Percentiles rank a stretch among this genome's conserved stretches.
Conservation (phyloP, 2,329 filamentous ascomycete species). For the Calonectria henricotiae region DNA sequence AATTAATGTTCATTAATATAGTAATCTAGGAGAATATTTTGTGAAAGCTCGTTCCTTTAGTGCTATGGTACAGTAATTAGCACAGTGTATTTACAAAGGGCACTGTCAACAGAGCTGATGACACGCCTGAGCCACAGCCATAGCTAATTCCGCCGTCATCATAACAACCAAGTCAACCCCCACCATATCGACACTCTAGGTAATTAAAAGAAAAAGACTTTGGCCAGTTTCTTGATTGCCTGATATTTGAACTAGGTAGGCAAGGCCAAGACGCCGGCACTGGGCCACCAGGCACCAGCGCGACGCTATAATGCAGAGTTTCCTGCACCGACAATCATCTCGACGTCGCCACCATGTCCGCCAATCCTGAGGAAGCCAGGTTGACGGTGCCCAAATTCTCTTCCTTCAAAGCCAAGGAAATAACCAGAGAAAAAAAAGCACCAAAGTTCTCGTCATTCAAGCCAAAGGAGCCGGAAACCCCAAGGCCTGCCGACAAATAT, state of each 20-base stretch:
- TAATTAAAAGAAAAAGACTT: not conserved
- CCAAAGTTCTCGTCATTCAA: conserved; percentile 86
- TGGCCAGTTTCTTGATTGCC: no score
- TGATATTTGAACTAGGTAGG: not conserved
- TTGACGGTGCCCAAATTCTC: conserved; percentile 77
- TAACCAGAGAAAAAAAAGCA: conserved; percentile 44
- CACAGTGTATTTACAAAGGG: not conserved
- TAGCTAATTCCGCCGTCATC: conserved; percentile 8
- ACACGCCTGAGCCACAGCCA: conserved; percentile 1
- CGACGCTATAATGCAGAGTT: conserved; percentile 38
- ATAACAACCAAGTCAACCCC: conserved; percentile 9
- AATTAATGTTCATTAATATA: no score
- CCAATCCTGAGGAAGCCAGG: conserved; percentile 47
- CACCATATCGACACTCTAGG: not conserved
- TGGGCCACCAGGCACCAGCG: not conserved
- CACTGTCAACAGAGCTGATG: conserved; percentile 4
- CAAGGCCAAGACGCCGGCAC: no score
- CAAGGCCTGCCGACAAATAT: conserved; percentile 41
- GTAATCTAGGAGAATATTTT: not conserved
- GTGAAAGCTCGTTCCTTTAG: not conserved
- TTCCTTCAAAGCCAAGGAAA: conserved; percentile 73
- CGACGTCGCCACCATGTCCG: conserved; percentile 49
- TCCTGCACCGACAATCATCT: conserved; percentile 19
- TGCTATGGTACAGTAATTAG: not conserved
- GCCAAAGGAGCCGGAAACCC: conserved; percentile 60